Conservation (phyloP, 148 eudicot species). For the Cornus suecica region DNA sequence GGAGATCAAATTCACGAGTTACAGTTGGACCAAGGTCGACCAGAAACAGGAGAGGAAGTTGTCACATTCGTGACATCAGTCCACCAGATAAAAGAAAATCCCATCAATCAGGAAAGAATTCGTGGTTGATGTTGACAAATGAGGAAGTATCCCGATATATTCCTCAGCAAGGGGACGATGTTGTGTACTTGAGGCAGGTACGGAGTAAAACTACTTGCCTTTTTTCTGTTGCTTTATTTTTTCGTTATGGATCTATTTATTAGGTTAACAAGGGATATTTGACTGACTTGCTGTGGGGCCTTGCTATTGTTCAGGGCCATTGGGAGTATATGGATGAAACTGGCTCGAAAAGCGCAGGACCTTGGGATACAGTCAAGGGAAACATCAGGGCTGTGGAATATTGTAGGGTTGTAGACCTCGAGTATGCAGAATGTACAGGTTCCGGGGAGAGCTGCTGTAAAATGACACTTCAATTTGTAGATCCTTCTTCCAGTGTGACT, state of each 20-base stretch:
- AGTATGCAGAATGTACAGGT: slow-evolving; percentile 63
- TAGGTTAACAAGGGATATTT: background rate
- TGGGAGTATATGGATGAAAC: slow-evolving; percentile 50
- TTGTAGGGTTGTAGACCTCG: slow-evolving; percentile 63
- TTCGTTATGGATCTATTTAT: background rate
- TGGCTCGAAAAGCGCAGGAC: slow-evolving; percentile 43
- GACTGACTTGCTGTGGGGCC: background rate
- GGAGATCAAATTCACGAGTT: slow-evolving; percentile 44
- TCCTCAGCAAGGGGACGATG: slow-evolving; percentile 89
- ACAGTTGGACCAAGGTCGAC: slow-evolving; percentile 69
- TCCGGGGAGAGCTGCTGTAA: slow-evolving; percentile 97
- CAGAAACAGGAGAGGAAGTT: slow-evolving; percentile 66
- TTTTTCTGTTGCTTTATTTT: slow-evolving; percentile 1
- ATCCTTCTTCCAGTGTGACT: slow-evolving; percentile 51
- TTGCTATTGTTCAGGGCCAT: slow-evolving; percentile 66
- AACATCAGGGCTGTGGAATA: slow-evolving; percentile 76
- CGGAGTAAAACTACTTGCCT: background rate
- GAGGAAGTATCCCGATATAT: slow-evolving; percentile 84
- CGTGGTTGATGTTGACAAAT: slow-evolving; percentile 82
- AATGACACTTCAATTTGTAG: slow-evolving; percentile 68
- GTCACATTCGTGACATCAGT: slow-evolving; percentile 46
- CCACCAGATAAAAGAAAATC: slow-evolving; percentile 53
- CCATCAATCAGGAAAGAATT: slow-evolving; percentile 56
- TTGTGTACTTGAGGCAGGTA: slow-evolving; percentile 95
- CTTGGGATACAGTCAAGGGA: slow-evolving; percentile 66